A percentile compares a stretch with the other conserved stretches of the same genome.
Conservation (phyloP, 176 grass and related monocot genomes). For the Carex myosuroides region DNA sequence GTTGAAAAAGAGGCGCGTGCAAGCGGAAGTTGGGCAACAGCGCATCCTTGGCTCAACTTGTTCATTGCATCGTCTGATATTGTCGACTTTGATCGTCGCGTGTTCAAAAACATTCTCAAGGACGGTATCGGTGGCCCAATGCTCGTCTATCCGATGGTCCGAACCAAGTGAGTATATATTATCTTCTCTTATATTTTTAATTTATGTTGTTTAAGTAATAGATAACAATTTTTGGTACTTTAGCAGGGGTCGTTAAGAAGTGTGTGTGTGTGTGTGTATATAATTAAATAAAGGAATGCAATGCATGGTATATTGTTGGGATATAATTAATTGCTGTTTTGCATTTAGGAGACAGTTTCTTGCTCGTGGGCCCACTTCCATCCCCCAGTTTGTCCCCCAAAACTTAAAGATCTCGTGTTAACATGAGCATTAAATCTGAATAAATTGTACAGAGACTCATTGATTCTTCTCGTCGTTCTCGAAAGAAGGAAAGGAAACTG, state of each 20-base stretch:
- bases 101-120: conserved; percentile 55
- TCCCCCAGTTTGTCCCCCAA: neutral
- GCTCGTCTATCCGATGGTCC: conserved; percentile 85
- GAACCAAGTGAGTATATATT: conserved; percentile 55
- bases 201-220: neutral
- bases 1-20: conserved; percentile 75
- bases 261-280: neutral
- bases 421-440: neutral
- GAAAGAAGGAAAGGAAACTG: neutral
- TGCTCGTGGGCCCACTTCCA: neutral
- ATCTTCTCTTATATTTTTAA: neutral
- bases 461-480: neutral
- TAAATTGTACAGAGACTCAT: neutral
- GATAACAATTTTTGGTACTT: neutral
- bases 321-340: neutral
- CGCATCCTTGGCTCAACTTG: conserved; percentile 97
- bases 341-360: neutral
- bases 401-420: neutral
- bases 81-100: conserved; percentile 43
- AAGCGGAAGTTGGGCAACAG: conserved; percentile 67
- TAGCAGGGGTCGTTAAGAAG: neutral
- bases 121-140: conserved; percentile 82
- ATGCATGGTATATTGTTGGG: neutral
- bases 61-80: conserved; percentile 64
- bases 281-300: neutral